phyloP scores from a whole-genome alignment of 352 stramenopile genomes.

The Albugo candida region DNA sequence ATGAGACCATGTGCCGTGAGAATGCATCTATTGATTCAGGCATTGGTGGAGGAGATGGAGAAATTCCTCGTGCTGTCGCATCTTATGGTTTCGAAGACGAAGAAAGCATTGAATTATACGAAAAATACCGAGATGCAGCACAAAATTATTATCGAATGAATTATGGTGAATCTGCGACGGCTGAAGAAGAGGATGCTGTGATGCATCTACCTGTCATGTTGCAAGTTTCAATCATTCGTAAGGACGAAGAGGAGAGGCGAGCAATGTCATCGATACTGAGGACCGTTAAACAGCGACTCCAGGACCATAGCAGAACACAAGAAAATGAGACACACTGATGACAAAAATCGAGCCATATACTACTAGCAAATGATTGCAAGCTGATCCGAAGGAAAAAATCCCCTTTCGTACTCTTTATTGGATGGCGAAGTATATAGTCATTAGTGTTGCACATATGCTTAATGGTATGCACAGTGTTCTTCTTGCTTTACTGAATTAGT shows the following conservation, averaged over 20 bases:
- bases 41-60: slow-evolving; percentile 45
- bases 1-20: slow-evolving; percentile 67
- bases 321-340: too few species aligned
- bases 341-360: not conserved
- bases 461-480: too few species aligned
- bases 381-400: not conserved
- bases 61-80: slow-evolving; percentile 22
- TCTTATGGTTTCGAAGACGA: slow-evolving; percentile 57
- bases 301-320: slow-evolving; percentile 20
- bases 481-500: too few species aligned
- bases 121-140: slow-evolving; percentile 68
- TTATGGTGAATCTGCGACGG: slow-evolving; percentile 46
- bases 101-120: slow-evolving; percentile 59
- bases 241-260: slow-evolving; percentile 40
- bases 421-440: not conserved
- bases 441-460: slow-evolving; percentile 1
- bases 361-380: not conserved
- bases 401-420: not conserved
- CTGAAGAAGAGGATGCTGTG: slow-evolving; percentile 75
- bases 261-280: slow-evolving; percentile 65
- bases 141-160: slow-evolving; percentile 77
- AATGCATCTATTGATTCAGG: slow-evolving; percentile 50
- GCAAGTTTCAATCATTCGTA: slow-evolving; percentile 47
- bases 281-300: slow-evolving; percentile 42
- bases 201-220: slow-evolving; percentile 81